Evolutionary conservation across 805 yeast species (phyloP).

Genomic region (Myxozyma geophila): DNA sequence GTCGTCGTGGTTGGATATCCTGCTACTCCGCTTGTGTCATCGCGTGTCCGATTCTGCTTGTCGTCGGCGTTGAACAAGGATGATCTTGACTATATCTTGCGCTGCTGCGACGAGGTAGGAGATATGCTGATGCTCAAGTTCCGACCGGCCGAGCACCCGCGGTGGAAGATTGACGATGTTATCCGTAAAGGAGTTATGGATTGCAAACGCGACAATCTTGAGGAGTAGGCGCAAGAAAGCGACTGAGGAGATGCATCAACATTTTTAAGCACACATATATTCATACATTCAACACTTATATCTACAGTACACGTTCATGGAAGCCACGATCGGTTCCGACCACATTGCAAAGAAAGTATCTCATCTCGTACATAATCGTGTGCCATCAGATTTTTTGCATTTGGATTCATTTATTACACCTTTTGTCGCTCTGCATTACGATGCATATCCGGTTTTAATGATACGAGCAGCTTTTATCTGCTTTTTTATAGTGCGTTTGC

Average conservation of each 20-base stretch:
- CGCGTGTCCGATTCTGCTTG: constrained; percentile 91
- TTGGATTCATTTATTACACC: too few relatives aligned
- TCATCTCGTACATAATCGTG: too few relatives aligned
- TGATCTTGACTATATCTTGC: constrained; percentile 81
- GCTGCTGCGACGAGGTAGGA: constrained; percentile 76
- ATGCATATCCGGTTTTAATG: too few relatives aligned
- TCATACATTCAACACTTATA: too few relatives aligned
- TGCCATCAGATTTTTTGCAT: too few relatives aligned
- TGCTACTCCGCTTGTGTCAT: constrained; percentile 88
- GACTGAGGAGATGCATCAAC: background rate
- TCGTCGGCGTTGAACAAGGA: constrained; percentile 90
- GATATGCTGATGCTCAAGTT: constrained; percentile 74
- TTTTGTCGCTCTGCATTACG: too few relatives aligned
- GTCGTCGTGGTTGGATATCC: constrained; percentile 98
- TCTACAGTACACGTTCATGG: too few relatives aligned
- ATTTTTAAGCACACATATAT: background rate
- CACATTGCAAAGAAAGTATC: too few relatives aligned
- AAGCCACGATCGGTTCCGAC: too few relatives aligned
- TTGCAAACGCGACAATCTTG: constrained; percentile 34
- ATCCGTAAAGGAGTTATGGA: constrained; percentile 73
- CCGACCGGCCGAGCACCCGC: constrained; percentile 66
- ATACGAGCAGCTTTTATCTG: too few relatives aligned
- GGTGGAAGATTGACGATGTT: constrained; percentile 81
- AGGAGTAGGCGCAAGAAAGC: background rate
- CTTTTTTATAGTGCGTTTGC: too few relatives aligned